A percentile compares a stretch with the other conserved stretches of the same genome.
Conservation (phyloP, 495 filamentous ascomycete species). For the Tetracladium marchalianum region DNA sequence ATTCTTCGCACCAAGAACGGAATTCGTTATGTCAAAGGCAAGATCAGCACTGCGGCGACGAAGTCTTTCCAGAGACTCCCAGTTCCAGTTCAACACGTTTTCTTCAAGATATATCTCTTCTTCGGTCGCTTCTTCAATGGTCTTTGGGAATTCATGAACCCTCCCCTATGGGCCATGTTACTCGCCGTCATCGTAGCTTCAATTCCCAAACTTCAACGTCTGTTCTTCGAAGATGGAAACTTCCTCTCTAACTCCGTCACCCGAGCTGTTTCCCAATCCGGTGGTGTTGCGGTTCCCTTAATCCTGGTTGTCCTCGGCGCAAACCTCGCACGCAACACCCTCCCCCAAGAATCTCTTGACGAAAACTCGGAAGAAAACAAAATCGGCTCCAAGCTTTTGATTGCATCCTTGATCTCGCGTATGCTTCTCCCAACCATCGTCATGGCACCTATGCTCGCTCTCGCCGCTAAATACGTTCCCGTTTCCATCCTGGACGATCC, state of each 20-base stretch:
- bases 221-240: constrained; percentile 84
- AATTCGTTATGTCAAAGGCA: constrained; percentile 1
- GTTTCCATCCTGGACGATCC: constrained; percentile 95
- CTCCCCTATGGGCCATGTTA: constrained; percentile 95
- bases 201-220: constrained; percentile 67
- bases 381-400: constrained; percentile 64
- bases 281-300: constrained; percentile 84
- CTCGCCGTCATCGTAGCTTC: constrained; percentile 81
- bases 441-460: constrained; percentile 84
- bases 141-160: constrained; percentile 92
- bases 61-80: constrained; percentile 37
- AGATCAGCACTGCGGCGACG: constrained; percentile 1
- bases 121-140: constrained; percentile 49
- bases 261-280: constrained; percentile 72
- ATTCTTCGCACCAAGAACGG: constrained; percentile 3
- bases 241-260: constrained; percentile 92
- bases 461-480: constrained; percentile 86
- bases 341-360: constrained; percentile 41
- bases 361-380: constrained; percentile 56
- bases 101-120: constrained; percentile 34
- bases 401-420: constrained; percentile 75
- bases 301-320: constrained; percentile 96
- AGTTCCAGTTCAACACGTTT: constrained; percentile 38
- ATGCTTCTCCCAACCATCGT: constrained; percentile 89
- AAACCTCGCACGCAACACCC: constrained; percentile 75